These are phyloP conservation scores for Polytolypa hystricis DNA, from an alignment of 2,329 filamentous ascomycete species.

Conservation along the genomic window DNA sequence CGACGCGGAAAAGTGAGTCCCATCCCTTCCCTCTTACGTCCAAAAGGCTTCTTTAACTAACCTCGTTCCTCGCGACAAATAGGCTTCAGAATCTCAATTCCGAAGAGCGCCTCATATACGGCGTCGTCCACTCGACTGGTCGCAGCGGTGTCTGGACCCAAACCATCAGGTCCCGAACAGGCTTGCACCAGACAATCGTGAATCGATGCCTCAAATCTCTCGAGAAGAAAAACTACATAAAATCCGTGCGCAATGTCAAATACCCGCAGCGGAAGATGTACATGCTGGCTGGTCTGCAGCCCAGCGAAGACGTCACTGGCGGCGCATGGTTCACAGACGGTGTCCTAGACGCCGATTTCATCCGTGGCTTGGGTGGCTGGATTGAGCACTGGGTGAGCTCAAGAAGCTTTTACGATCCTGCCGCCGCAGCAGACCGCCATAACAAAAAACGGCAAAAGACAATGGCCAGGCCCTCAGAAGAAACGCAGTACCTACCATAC, in stretches of 20 bases:
- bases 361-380: constrained; percentile 61
- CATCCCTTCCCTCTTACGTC: not conserved
- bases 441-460: constrained; percentile 33
- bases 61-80: too few relatives aligned
- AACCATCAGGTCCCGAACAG: constrained; percentile 65
- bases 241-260: constrained; percentile 83
- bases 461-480: constrained; percentile 18
- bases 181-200: constrained; percentile 73
- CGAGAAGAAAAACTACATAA: constrained; percentile 70
- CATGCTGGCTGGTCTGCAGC: constrained; percentile 75
- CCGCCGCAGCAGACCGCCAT: constrained; percentile 22
- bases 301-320: constrained; percentile 81
- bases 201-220: constrained; percentile 75
- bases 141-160: constrained; percentile 85
- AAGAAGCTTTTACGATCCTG: constrained; percentile 56
- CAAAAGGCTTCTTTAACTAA: too few relatives aligned
- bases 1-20: constrained; percentile 37
- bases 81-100: constrained; percentile 39
- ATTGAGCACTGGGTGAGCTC: constrained; percentile 63
- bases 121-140: constrained; percentile 75
- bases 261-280: constrained; percentile 89
- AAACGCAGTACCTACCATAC: constrained; percentile 38
- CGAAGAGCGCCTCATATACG: constrained; percentile 78
- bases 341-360: constrained; percentile 78
- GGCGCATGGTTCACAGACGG: constrained; percentile 92